Evolutionary conservation across 2,329 filamentous ascomycete genomes (phyloP).

Genomic region (Aspergillus tubingensis): DNA sequence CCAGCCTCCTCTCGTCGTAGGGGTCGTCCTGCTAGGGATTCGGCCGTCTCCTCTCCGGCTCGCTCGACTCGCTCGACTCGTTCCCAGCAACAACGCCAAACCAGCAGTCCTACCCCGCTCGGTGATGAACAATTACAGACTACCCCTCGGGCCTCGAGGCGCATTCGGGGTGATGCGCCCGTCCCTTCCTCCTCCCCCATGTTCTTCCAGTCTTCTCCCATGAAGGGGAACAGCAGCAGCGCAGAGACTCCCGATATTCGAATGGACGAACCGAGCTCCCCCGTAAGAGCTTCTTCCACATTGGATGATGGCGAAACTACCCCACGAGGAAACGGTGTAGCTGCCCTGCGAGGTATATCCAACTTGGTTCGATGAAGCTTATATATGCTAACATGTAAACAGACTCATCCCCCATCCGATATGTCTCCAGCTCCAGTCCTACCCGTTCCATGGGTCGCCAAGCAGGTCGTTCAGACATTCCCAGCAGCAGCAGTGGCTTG

Average conservation of each 20-base stretch:
- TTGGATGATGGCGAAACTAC: conserved; percentile 47
- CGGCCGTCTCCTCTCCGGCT: conserved; percentile 43
- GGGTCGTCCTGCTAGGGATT: conserved; percentile 43
- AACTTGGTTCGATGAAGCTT: not conserved
- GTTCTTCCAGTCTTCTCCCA: conserved; percentile 69
- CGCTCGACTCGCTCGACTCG: conserved; percentile 32
- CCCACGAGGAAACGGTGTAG: conserved; percentile 40
- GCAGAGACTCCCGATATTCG: conserved; percentile 43
- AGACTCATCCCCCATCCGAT: conserved; percentile 93
- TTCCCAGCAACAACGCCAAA: conserved; percentile 34
- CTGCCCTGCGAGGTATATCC: conserved; percentile 43
- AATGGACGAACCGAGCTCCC: conserved; percentile 52
- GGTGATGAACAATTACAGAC: conserved; percentile 30
- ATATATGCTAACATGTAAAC: conserved; percentile 8
- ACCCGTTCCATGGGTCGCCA: conserved; percentile 59
- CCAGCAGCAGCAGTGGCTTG: conserved; percentile 81
- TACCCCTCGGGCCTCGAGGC: conserved; percentile 51
- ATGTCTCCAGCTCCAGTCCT: conserved; percentile 86
- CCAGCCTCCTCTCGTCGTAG: conserved; percentile 45
- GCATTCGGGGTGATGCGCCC: conserved; percentile 41
- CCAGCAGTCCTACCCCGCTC: conserved; percentile 36
- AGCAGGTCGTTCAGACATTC: conserved; percentile 67
- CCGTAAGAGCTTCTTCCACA: conserved; percentile 42
- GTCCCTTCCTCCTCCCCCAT: conserved; percentile 75
- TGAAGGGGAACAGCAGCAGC: conserved; percentile 45